Base-by-base conservation (phyloP, 2,329 filamentous ascomycete species). In the Phialophora verrucosa region DNA sequence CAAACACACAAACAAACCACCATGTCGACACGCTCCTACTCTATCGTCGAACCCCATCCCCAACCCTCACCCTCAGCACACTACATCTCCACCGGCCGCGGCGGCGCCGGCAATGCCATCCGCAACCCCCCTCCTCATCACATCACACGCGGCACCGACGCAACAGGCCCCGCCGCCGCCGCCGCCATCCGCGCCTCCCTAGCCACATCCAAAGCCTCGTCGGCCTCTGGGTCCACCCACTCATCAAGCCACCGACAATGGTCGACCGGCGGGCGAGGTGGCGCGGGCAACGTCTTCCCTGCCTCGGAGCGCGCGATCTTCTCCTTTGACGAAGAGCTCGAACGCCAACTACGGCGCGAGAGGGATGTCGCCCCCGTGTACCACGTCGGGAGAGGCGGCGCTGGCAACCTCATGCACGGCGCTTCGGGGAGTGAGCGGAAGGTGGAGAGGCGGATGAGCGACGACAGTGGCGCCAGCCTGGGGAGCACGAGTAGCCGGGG, bases 291-390 rank as follows among this genome's bases (percentile, higher is more conserved):
- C 74, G 78, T 86, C 69, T 81, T 84, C 78, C 76, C 73, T 10
- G 44, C 60, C 17, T 57, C 67, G 67, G 84, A 88, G 72, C 82
- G 85, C 49, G 82, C 84, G 74, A 88, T 89, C 75, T 89, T 89
- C 82, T 85, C 83, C 76, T 89, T 89, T 78, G 87, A 89, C 75
- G 87, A 89, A 78, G 87, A 89, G 73, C 82, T 89, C 59, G 82
- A 86, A 71, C 83, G 83, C 65, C 83, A 87, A 67, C 79, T 85
- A 69, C 81, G 83, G 64, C 80, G 83, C 42, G 80, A 80, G 71
- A 79, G 80, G 67, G 78, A 82, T 66, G 79, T 83, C 55, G 85
- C 86, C 2, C 87, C 87, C 20, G 83, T 89, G 68, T 89, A 88
- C 81, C 85, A 88, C 75, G 84, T 88, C 69, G 87, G 87, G 51